These are phyloP conservation scores for Clathrospora elynae DNA, from an alignment of 2,329 filamentous ascomycete species.

Conservation along the genomic window DNA sequence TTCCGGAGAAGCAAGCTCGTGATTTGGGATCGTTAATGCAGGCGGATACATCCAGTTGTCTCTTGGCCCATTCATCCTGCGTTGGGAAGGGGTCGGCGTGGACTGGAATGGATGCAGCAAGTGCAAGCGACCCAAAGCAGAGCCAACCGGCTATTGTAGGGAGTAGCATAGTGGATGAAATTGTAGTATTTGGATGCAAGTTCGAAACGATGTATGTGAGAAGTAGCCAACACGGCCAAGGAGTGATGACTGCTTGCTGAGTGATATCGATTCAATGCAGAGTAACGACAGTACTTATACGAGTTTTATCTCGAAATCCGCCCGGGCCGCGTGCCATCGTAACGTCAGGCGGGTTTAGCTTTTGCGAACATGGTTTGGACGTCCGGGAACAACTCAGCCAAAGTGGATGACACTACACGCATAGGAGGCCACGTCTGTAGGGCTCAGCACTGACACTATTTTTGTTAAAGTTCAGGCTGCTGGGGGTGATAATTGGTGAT, in stretches of 20 bases:
- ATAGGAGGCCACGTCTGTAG: constrained; percentile 1
- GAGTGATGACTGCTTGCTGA: constrained; percentile 10
- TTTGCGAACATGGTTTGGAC: too few relatives aligned
- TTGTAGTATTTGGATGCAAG: constrained; percentile 12
- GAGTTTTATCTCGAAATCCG: constrained; percentile 8
- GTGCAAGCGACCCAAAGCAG: constrained; percentile 31
- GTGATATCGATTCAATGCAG: constrained; percentile 12
- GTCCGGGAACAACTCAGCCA: too few relatives aligned
- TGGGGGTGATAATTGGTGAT: constrained; percentile 8
- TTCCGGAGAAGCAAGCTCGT: constrained; percentile 51
- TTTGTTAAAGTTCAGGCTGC: constrained; percentile 7
- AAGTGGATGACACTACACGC: constrained; percentile 8
- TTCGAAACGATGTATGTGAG: constrained; percentile 15
- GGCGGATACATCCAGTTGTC: constrained; percentile 42
- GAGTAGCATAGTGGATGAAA: constrained; percentile 32
- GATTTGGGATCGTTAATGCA: constrained; percentile 51
- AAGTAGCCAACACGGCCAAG: constrained; percentile 16
- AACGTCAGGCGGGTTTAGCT: constrained; percentile 3
- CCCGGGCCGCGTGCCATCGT: constrained; percentile 2
- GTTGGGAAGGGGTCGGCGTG: constrained; percentile 19
- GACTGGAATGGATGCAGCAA: constrained; percentile 33
- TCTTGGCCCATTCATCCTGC: constrained; percentile 29
- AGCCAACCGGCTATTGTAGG: constrained; percentile 32
- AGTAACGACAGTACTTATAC: constrained; percentile 25
- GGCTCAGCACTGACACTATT: not conserved